Conservation (phyloP, 23 red algal genomes). For the Chondrus crispus region DNA sequence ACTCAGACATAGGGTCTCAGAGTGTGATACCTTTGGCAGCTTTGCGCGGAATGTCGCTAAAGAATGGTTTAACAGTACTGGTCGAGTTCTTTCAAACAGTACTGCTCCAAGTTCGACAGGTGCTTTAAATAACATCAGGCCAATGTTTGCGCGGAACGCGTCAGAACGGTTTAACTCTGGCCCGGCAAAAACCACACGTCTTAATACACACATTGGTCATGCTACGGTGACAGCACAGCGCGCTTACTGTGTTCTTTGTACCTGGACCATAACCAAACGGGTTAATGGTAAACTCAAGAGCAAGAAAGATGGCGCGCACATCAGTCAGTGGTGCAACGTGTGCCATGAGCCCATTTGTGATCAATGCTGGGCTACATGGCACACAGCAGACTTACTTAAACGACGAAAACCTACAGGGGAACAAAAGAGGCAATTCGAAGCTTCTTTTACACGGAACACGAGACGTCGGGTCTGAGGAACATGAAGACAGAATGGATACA, state of each 20-base stretch:
- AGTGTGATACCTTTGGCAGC: too few relatives aligned
- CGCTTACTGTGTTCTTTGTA: neutral
- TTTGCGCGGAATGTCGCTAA: too few relatives aligned
- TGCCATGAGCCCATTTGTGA: neutral
- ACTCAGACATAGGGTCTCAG: too few relatives aligned
- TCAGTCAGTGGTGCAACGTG: neutral
- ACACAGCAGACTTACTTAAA: neutral
- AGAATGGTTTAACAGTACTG: too few relatives aligned
- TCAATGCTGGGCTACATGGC: neutral
- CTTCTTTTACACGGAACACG: neutral
- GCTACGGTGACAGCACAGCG: neutral
- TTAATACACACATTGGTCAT: neutral
- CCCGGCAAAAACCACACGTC: neutral
- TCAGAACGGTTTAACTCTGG: neutral
- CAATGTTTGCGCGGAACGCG: neutral
- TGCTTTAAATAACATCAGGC: too few relatives aligned
- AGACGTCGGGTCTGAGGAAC: neutral
- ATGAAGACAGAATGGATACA: too few relatives aligned
- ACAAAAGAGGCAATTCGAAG: neutral
- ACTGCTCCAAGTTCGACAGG: too few relatives aligned
- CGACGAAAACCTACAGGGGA: neutral
- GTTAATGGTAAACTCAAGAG: neutral
- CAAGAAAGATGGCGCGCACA: neutral
- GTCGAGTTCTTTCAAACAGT: too few relatives aligned
- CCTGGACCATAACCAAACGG: neutral